These are phyloP conservation scores for Peronosclerospora sorghi DNA, from an alignment of 352 stramenopile genomes.

Conservation along the genomic window DNA sequence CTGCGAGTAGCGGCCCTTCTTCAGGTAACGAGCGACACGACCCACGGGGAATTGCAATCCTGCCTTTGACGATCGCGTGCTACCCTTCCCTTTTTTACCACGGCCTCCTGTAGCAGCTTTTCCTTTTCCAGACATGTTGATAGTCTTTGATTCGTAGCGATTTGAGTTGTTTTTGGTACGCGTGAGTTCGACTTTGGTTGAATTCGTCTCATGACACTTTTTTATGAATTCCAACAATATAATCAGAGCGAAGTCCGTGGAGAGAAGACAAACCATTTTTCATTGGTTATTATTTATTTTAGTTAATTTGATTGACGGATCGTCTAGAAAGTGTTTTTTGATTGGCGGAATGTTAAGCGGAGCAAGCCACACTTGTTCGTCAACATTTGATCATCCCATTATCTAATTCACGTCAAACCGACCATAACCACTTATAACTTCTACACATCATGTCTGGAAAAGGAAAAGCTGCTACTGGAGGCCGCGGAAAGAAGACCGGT, in stretches of 20 bases:
- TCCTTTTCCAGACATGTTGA: slow-evolving; percentile 65
- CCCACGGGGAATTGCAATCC: slow-evolving; percentile 93
- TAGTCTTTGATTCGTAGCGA: slow-evolving; percentile 15
- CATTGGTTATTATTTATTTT: slow-evolving; percentile 10
- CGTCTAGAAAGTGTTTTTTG: not conserved
- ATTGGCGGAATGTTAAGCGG: slow-evolving; percentile 15
- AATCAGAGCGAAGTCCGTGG: slow-evolving; percentile 6
- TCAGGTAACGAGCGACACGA: slow-evolving; percentile 90
- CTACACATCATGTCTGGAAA: slow-evolving; percentile 53
- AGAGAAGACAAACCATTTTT: not conserved
- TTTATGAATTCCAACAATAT: no score
- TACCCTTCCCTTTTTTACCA: slow-evolving; percentile 60
- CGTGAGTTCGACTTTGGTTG: not conserved
- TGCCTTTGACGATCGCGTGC: slow-evolving; percentile 78
- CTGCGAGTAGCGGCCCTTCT: slow-evolving; percentile 86
- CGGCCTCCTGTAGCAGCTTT: slow-evolving; percentile 61
- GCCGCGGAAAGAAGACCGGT: slow-evolving; percentile 55
- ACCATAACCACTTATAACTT: slow-evolving; percentile 5
- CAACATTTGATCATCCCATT: slow-evolving; percentile 6
- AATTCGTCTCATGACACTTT: no score
- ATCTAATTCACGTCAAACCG: slow-evolving; percentile 31
- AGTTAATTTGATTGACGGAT: slow-evolving; percentile 10
- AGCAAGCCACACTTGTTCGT: not conserved
- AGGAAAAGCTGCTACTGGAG: slow-evolving; percentile 61
- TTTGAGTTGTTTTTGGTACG: slow-evolving; percentile 4